phyloP scores from a whole-genome alignment of 1,284 basidiomycete genomes.

The Cystobasidium sp. region DNA sequence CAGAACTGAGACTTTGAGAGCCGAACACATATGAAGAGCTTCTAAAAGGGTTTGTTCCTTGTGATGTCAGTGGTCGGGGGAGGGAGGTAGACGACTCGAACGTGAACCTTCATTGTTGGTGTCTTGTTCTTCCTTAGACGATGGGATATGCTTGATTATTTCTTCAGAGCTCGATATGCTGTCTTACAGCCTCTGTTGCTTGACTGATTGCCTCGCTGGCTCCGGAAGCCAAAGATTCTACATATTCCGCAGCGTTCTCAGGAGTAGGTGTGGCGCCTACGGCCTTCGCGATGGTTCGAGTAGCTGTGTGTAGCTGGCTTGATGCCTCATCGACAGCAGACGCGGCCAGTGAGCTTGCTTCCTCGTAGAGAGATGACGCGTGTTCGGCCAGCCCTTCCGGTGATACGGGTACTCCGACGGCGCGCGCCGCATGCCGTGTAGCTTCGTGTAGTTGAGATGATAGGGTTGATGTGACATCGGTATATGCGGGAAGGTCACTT shows the following conservation, averaged over 20 bases:
- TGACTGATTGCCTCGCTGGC: constrained; percentile 16
- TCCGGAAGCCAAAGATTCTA: constrained; percentile 27
- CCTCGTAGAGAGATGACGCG: constrained; percentile 22
- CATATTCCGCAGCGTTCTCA: constrained; percentile 29
- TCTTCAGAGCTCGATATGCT: constrained; percentile 42
- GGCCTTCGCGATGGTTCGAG: constrained; percentile 24
- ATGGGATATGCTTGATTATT: constrained; percentile 39
- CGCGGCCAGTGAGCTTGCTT: constrained; percentile 23
- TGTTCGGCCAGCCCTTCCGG: constrained; percentile 41
- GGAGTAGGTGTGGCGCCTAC: constrained; percentile 31
- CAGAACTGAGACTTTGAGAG: too few species aligned
- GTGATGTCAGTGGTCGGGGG: too few species aligned
- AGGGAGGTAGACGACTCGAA: too few species aligned
- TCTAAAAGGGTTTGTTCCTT: too few species aligned
- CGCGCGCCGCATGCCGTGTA: constrained; percentile 28
- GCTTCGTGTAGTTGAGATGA: constrained; percentile 39
- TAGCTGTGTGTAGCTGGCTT: constrained; percentile 27
- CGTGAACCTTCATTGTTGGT: background rate
- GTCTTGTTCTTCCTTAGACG: background rate
- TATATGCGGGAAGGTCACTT: constrained; percentile 30
- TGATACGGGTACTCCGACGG: constrained; percentile 23
- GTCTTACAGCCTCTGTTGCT: constrained; percentile 28
- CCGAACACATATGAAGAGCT: too few species aligned
- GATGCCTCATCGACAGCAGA: constrained; percentile 29
- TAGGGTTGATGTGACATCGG: constrained; percentile 33